Conservation (phyloP, 116 monocot genomes). For the Phalaenopsis hybrid region DNA sequence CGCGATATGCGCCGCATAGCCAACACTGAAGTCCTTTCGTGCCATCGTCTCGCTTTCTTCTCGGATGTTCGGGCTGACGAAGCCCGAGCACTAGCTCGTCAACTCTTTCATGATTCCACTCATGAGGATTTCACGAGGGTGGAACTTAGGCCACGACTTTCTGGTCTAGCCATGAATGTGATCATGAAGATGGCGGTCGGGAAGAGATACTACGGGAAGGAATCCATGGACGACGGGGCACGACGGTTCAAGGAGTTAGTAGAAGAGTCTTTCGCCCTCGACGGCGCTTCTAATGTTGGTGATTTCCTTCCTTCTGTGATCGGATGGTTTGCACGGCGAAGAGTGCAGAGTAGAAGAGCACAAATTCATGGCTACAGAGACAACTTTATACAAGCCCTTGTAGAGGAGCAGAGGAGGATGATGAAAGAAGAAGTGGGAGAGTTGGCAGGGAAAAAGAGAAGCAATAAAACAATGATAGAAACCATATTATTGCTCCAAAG, state of each 20-base stretch:
- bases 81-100: not conserved
- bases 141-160: slow-evolving; percentile 14
- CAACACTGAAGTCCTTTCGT: not conserved
- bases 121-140: not conserved
- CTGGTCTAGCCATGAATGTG: slow-evolving; percentile 14
- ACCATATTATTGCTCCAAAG: not conserved
- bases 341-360: slow-evolving; percentile 11
- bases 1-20: slow-evolving; percentile 11
- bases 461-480: not conserved
- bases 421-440: not conserved
- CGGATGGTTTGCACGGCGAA: slow-evolving; percentile 9
- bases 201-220: slow-evolving; percentile 17
- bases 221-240: slow-evolving; percentile 1
- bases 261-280: slow-evolving; percentile 16
- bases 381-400: slow-evolving; percentile 17
- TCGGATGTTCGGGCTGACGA: not conserved
- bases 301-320: slow-evolving; percentile 33
- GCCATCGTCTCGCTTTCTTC: slow-evolving; percentile 5
- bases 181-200: slow-evolving; percentile 18
- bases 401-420: slow-evolving; percentile 16
- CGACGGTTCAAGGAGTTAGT: slow-evolving; percentile 4
- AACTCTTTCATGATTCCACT: not conserved
- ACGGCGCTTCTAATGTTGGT: slow-evolving; percentile 16
- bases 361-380: slow-evolving; percentile 15
- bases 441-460: not conserved